These are phyloP conservation scores for Acanthamoeba culbertsoni DNA, from an alignment of 208 protist species.

Conservation along the genomic window DNA sequence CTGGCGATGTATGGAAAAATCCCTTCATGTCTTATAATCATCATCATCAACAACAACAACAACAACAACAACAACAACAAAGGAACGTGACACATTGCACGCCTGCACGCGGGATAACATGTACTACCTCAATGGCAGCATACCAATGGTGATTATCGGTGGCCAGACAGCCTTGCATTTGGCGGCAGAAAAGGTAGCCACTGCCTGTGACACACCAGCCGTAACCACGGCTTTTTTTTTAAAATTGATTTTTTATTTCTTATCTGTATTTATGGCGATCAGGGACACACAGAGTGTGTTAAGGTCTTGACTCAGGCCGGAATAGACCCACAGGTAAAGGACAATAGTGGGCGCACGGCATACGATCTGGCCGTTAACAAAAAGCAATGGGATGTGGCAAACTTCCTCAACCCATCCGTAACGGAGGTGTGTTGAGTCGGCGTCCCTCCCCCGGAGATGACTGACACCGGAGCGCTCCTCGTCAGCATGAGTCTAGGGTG, in stretches of 20 bases:
- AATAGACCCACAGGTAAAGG: not conserved
- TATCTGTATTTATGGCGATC: no score
- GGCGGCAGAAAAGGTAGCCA: slow-evolving; percentile 7
- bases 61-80: no score
- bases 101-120: not conserved
- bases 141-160: not conserved
- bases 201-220: no score
- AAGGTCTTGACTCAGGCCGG: not conserved
- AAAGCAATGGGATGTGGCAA: not conserved
- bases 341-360: slow-evolving; percentile 14
- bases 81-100: not conserved
- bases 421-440: not conserved
- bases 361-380: slow-evolving; percentile 19
- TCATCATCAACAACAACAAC: no score
- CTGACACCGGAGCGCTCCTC: no score
- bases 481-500: not conserved
- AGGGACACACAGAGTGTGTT: not conserved
- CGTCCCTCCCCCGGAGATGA: no score
- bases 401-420: not conserved
- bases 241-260: no score
- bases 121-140: slow-evolving; percentile 33
- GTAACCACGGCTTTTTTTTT: no score
- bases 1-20: not conserved
- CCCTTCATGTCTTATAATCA: no score
- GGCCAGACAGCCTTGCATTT: not conserved